Base-by-base conservation (phyloP, 371 early-diverging fungal genomes). In the Zychaea mexicana region DNA sequence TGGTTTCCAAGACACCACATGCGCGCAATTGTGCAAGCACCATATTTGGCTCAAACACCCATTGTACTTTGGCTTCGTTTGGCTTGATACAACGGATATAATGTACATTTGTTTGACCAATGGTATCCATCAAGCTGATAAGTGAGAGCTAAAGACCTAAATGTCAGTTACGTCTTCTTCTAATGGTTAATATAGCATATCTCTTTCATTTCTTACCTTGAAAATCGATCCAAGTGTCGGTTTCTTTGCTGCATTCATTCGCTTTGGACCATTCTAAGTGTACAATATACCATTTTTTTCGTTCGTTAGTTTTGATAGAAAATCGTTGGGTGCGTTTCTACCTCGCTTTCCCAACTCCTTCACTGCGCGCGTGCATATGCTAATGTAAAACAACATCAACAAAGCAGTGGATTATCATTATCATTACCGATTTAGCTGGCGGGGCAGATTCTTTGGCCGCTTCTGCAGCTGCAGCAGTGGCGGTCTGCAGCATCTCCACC, bases 1-100 rank as follows among this genome's bases (percentile, higher is more conserved):
- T 99, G 0, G 99, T 99, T 79, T 99, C 99, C 27, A 99, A 74
- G 17, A 99, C 99, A 88, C 99, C 99, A 83, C 99, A 99, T 38
- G 99, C 99, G 59, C 96, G 90, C 54, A 99, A 76, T 81, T 99
- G 99, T 30, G 92, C 79, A 6, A 99, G 81, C 13, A 99, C 97
- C 89, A 96, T 91, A 42, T 87, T 88, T 26, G 95, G 89, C 57
- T 99, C 97, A 69, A 99, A 96, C 19, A 67, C 81, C 89, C 94
- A 94, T 19, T 97, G 87, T 2, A 82, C 84, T 77, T 98, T 98
- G 60, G 88, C 90, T 72, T 92, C 94, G 79, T 98, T 98, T 15
- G 98, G 97, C 73, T 98, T 98, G 78, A 98, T 96, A 87, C 98
- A 98, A 63, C 98, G 94, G 67, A 98, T 96, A 73, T 99, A 99